These are phyloP conservation scores for Fusarium praegraminearum DNA, from an alignment of 2,329 filamentous ascomycete species.

Conservation along the genomic window DNA sequence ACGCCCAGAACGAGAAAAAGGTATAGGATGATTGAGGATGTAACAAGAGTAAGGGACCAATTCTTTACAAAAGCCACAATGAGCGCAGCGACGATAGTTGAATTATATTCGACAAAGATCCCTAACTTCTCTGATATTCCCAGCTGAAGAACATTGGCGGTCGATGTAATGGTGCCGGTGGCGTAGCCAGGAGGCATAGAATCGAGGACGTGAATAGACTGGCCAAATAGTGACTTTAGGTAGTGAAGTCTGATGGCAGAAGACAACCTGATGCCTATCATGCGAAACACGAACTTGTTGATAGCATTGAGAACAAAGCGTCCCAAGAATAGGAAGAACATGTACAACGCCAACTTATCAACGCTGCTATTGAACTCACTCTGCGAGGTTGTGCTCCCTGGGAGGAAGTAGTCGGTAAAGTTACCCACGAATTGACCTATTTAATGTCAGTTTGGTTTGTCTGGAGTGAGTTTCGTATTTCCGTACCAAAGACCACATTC, in stretches of 20 bases:
- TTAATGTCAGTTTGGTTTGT: background rate
- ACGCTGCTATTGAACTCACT: constrained; percentile 57
- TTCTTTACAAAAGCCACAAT: constrained; percentile 68
- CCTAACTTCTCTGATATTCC: constrained; percentile 74
- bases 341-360: constrained; percentile 69
- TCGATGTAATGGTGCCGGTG: constrained; percentile 72
- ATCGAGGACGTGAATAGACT: constrained; percentile 76
- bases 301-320: constrained; percentile 74
- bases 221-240: constrained; percentile 70
- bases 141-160: constrained; percentile 72
- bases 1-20: constrained; percentile 62
- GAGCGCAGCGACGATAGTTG: constrained; percentile 65
- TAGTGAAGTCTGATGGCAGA: constrained; percentile 73
- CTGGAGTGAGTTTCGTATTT: too few relatives aligned
- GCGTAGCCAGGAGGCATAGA: constrained; percentile 72
- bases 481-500: constrained; percentile 68
- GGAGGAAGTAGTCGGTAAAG: constrained; percentile 60
- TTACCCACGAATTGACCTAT: constrained; percentile 59
- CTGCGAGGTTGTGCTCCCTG: constrained; percentile 48
- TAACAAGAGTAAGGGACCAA: constrained; percentile 71
- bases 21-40: constrained; percentile 67
- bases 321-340: constrained; percentile 77
- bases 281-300: constrained; percentile 70
- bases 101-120: constrained; percentile 66
- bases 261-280: constrained; percentile 72